A percentile compares a stretch with the other conserved stretches of the same genome.
phyloP scores from a whole-genome alignment of 441 rosid species.

The Omphalea diandra region DNA sequence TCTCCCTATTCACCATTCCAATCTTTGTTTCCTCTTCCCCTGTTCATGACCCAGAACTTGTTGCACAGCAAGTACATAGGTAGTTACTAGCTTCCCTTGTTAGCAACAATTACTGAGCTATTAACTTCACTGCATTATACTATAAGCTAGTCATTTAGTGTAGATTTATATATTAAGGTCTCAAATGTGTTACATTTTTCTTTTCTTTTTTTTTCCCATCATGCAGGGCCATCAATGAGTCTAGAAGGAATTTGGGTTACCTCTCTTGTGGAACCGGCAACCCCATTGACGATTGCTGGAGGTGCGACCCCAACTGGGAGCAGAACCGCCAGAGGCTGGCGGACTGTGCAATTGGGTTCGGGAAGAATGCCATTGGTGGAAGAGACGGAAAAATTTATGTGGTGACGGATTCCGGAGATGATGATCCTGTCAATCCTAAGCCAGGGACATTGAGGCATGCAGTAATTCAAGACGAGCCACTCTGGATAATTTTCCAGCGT shows the following conservation, averaged over 20 bases:
- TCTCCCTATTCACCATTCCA: slow-evolving; percentile 33
- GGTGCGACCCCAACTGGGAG: slow-evolving; percentile 90
- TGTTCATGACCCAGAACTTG: slow-evolving; percentile 58
- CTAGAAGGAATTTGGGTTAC: slow-evolving; percentile 69
- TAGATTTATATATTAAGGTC: background rate
- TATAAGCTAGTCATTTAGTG: background rate
- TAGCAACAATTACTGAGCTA: too few species aligned
- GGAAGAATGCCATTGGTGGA: slow-evolving; percentile 83
- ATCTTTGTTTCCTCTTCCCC: slow-evolving; percentile 44
- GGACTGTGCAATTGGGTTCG: slow-evolving; percentile 88
- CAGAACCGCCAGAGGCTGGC: slow-evolving; percentile 72
- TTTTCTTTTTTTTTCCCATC: too few species aligned
- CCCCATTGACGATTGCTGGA: slow-evolving; percentile 95
- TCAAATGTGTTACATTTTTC: slow-evolving; percentile 3
- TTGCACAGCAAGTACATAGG: slow-evolving; percentile 68
- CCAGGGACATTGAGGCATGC: slow-evolving; percentile 86
- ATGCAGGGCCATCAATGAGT: slow-evolving; percentile 65
- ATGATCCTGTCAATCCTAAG: slow-evolving; percentile 73
- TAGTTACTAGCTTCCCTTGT: too few species aligned
- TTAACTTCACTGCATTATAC: background rate
- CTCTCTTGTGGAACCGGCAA: slow-evolving; percentile 84
- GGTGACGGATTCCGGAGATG: slow-evolving; percentile 62
- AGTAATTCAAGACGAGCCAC: slow-evolving; percentile 76
- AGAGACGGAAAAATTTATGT: slow-evolving; percentile 79
- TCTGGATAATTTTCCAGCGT: slow-evolving; percentile 79